Percentiles rank a stretch among this genome's conserved stretches.
Evolutionary conservation across 164 flowering plant genomes (phyloP).

Genomic region (Stephania yunnanensis): DNA sequence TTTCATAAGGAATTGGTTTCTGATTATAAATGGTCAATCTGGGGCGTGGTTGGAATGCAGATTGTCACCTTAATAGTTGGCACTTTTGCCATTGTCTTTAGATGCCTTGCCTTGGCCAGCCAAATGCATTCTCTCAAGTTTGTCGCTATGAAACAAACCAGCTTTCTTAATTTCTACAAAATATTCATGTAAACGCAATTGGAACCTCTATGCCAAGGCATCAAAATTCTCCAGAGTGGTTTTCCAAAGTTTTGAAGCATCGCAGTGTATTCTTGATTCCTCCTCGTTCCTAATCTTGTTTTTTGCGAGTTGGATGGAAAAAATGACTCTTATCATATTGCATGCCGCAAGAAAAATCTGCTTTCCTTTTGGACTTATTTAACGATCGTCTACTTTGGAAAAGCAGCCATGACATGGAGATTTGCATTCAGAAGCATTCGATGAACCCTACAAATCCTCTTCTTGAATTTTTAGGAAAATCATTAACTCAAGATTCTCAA

Average conservation of each 20-base stretch:
- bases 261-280: background rate
- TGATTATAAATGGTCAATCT: too few relatives aligned
- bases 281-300: background rate
- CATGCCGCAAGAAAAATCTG: too few relatives aligned
- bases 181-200: background rate
- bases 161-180: background rate
- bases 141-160: too few relatives aligned
- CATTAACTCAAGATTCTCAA: too few relatives aligned
- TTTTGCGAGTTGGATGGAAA: background rate
- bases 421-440: background rate
- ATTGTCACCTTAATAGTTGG: background rate
- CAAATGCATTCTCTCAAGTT: too few relatives aligned
- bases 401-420: background rate
- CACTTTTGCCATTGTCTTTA: background rate
- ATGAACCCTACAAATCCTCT: background rate
- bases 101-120: background rate
- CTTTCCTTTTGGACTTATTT: too few relatives aligned
- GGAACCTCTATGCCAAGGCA: background rate
- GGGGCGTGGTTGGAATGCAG: too few relatives aligned
- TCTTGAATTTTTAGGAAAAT: background rate
- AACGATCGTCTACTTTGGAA: background rate
- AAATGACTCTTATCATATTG: too few relatives aligned
- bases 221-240: background rate
- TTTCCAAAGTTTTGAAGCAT: background rate
- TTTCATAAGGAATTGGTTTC: too few relatives aligned